A percentile compares a stretch with the other conserved stretches of the same genome.
These are phyloP conservation scores for Suillus cothurnatus DNA, from an alignment of 768 basidiomycete species.

Conservation along the genomic window DNA sequence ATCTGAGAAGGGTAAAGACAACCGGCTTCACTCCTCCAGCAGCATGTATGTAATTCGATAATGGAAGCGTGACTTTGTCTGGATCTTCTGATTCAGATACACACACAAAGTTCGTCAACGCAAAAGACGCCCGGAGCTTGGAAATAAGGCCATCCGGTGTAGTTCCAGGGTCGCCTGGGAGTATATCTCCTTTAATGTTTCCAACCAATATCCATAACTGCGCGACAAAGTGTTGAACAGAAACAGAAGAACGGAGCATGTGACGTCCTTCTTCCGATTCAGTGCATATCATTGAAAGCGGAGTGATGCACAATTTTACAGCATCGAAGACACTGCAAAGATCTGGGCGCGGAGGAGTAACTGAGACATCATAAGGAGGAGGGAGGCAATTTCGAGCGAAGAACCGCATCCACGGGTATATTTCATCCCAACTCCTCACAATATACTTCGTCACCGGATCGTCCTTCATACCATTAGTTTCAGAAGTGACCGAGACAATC, in stretches of 20 bases:
- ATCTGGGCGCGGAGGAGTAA: neutral
- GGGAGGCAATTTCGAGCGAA: neutral
- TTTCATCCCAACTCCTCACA: neutral
- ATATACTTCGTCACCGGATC: neutral
- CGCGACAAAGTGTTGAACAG: neutral
- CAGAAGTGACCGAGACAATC: neutral
- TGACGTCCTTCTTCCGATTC: neutral
- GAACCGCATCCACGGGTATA: constrained; percentile 1
- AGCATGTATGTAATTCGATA: neutral
- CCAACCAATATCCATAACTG: neutral
- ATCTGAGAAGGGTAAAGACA: neutral
- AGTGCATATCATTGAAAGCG: neutral
- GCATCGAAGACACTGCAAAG: neutral
- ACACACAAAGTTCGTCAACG: neutral
- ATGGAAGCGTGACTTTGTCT: neutral
- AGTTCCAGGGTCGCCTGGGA: neutral
- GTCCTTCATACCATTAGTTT: neutral
- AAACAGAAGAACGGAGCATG: neutral
- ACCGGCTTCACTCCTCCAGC: neutral
- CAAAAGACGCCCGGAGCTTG: neutral
- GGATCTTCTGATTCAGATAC: neutral
- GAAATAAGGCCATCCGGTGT: neutral
- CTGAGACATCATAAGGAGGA: constrained; percentile 2
- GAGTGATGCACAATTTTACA: neutral
- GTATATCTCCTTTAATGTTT: neutral